Evolutionary conservation across 1,284 basidiomycete species (phyloP).

Genomic region (Moesziomyces globuligerus): DNA sequence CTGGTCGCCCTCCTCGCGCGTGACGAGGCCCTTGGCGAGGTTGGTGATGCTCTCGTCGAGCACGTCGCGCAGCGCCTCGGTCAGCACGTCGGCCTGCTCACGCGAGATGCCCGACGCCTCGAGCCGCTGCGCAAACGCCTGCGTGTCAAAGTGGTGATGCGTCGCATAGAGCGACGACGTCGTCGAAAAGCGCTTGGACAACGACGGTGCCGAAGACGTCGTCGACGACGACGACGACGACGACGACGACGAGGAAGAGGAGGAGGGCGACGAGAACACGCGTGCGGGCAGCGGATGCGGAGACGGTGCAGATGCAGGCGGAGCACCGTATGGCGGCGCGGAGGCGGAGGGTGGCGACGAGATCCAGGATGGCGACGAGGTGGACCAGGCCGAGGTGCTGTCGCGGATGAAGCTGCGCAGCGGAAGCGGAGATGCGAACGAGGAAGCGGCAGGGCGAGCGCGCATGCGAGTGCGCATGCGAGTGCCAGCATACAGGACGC

Average conservation of each 20-base stretch:
- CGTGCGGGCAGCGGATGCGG: slow-evolving; percentile 32
- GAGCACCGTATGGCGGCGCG: neutral
- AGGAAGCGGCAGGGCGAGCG: slow-evolving; percentile 2
- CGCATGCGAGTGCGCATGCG: slow-evolving; percentile 9
- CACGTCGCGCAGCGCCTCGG: slow-evolving; percentile 60
- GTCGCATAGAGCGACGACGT: slow-evolving; percentile 28
- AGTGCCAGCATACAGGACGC: neutral
- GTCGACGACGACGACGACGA: slow-evolving; percentile 8
- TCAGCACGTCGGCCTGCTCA: slow-evolving; percentile 63
- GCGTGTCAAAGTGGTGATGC: slow-evolving; percentile 65
- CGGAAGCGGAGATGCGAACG: neutral
- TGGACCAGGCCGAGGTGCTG: slow-evolving; percentile 25
- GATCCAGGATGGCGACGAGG: slow-evolving; percentile 26
- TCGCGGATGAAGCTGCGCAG: slow-evolving; percentile 33
- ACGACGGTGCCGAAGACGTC: slow-evolving; percentile 14
- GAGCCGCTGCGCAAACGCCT: slow-evolving; percentile 62
- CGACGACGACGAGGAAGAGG: slow-evolving; percentile 14
- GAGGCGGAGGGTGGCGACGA: slow-evolving; percentile 11
- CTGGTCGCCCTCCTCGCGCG: slow-evolving; percentile 63
- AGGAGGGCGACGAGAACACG: slow-evolving; percentile 14
- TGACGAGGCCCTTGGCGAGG: slow-evolving; percentile 60
- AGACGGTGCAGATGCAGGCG: slow-evolving; percentile 6
- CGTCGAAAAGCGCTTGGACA: slow-evolving; percentile 39
- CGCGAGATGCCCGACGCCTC: slow-evolving; percentile 63
- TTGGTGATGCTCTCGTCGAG: slow-evolving; percentile 64